Conservation (phyloP, 164 flowering plant genomes). For the Cinnamomum micranthum region DNA sequence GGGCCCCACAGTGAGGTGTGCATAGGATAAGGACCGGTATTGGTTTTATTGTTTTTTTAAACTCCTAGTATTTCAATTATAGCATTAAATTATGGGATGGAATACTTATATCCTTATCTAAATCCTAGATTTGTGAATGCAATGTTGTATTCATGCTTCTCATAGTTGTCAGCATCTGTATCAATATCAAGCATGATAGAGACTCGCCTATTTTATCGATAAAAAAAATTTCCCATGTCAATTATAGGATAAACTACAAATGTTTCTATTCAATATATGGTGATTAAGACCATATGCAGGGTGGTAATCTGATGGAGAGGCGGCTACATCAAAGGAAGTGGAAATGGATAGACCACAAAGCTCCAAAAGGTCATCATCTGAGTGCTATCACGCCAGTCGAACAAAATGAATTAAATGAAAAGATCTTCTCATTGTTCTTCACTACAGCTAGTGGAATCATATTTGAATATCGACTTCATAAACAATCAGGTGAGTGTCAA, state of each 20-base stretch:
- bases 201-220: background rate
- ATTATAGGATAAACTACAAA: background rate
- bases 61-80: too few relatives aligned
- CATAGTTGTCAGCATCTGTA: too few relatives aligned
- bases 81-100: too few relatives aligned
- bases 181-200: background rate
- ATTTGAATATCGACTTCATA: constrained; percentile 51
- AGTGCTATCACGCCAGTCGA: constrained; percentile 51
- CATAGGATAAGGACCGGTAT: too few relatives aligned
- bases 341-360: constrained; percentile 80
- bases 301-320: constrained; percentile 66
- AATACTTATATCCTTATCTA: too few relatives aligned
- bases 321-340: constrained; percentile 70
- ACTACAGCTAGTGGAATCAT: constrained; percentile 64
- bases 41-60: too few relatives aligned
- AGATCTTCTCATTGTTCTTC: constrained; percentile 41
- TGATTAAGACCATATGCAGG: constrained; percentile 32
- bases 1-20: too few relatives aligned
- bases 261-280: background rate
- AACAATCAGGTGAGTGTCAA: constrained; percentile 44
- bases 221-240: background rate
- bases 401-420: constrained; percentile 41
- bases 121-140: too few relatives aligned
- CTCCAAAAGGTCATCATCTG: constrained; percentile 49
- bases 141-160: too few relatives aligned